A percentile compares a stretch with the other conserved stretches of the same genome.
Conservation (phyloP, 2,329 filamentous ascomycete species). For the Fusarium tuaranense region DNA sequence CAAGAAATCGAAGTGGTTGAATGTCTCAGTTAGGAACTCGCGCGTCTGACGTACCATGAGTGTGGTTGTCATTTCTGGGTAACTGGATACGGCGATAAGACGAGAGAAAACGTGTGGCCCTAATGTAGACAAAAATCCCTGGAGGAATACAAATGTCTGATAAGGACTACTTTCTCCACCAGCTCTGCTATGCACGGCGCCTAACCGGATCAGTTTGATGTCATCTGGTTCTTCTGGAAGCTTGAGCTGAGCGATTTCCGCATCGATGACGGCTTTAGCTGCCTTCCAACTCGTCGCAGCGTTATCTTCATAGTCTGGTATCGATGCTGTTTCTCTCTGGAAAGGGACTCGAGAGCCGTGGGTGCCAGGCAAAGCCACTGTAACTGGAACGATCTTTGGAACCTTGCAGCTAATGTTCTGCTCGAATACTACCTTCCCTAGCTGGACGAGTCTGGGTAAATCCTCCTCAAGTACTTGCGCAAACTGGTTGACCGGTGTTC, state of each 20-base stretch:
- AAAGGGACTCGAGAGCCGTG: neutral
- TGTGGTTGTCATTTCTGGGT: neutral
- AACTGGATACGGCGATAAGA: neutral
- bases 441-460: neutral
- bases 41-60: constrained; percentile 2
- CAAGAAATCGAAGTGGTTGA: constrained; percentile 1
- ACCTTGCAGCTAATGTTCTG: neutral
- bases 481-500: constrained; percentile 2
- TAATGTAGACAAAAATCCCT: neutral
- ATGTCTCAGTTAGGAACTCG: neutral
- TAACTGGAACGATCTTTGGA: neutral
- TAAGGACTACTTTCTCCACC: neutral
- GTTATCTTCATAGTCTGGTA: neutral
- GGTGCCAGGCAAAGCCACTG: neutral
- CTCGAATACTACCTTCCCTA: neutral
- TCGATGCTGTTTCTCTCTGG: neutral
- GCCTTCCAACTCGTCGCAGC: neutral
- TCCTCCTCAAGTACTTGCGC: neutral
- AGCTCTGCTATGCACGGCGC: neutral
- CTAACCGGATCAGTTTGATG: neutral
- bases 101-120: neutral
- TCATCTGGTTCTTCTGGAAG: neutral
- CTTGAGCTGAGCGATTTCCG: neutral
- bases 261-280: neutral
- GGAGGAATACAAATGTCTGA: neutral